Evolutionary conservation across 2,329 filamentous ascomycete genomes (phyloP), one percentile per base, ranked within the genome.

Genomic region (Ophiosphaerella narmari): DNA sequence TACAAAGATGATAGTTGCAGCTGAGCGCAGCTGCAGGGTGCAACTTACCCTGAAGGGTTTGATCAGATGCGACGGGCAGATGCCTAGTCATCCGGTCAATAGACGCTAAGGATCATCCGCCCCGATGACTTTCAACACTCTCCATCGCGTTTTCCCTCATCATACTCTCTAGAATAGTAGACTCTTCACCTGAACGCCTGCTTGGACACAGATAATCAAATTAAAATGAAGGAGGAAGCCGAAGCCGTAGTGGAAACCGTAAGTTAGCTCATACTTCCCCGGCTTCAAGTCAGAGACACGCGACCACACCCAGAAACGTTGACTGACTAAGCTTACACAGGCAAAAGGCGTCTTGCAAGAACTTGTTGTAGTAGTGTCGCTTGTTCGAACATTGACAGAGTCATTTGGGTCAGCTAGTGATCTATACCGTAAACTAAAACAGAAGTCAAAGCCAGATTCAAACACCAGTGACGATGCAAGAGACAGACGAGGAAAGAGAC

Each of bases 351-450:
- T 63, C 8, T 51, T 64, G 0, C 58, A 64, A 41, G 59, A 67
- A 16, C 42, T 60, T 23, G 62, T 67, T 3, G 59, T 67, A 14
- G 62, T 71, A 12, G 63, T 62, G 9, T 68, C 65, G n/a, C 62
- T 71, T 26, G 59, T 70, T 14, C 50, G 57, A 21, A 64, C 64
- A 7, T 46, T 71, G 33, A 65, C 63, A 23, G 65, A 68, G 13
- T 59, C 56, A 3, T 69, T 70, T 23, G 62, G 65, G 4, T 65
- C 66, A n/a, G 65, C 65, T 8, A 62, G 60, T 43, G 62, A 70
- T 31, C 47, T 71, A 1, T 71, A 68, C 42, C 64, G 57, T 16
- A 70, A 59, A 45, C 55, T 71, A 14, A 70, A 66, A 43, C 62
- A 54, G 38, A 59, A 58, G 40, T 52, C 56, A 3, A 60, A 60